These are phyloP conservation scores for Thinopyrum obtusiflorum DNA, from an alignment of 202 grass and related monocot genomes.

Conservation along the genomic window DNA sequence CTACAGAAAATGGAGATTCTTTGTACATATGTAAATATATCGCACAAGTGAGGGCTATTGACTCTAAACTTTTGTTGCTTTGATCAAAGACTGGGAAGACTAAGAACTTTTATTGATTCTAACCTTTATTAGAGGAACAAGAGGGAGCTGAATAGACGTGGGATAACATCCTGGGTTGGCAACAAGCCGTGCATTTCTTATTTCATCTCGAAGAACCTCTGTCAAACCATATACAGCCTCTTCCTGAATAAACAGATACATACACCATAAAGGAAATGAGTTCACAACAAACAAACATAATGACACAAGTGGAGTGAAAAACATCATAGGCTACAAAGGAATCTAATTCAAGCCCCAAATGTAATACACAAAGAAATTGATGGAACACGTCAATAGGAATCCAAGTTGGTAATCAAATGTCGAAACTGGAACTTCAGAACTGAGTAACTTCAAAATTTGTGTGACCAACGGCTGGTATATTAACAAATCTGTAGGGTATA, in stretches of 20 bases:
- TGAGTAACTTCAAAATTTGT: background rate
- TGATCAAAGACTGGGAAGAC: background rate
- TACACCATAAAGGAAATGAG: background rate
- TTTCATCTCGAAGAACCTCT: constrained; percentile 70
- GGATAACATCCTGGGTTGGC: constrained; percentile 99
- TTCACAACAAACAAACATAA: constrained; percentile 4
- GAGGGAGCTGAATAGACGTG: constrained; percentile 93
- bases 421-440: background rate
- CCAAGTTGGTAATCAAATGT: background rate
- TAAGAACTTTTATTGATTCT: constrained; percentile 8
- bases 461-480: background rate
- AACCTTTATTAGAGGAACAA: constrained; percentile 89
- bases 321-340: constrained; percentile 10
- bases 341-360: constrained; percentile 15
- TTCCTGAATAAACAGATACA: constrained; percentile 49
- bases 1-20: constrained; percentile 4
- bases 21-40: background rate
- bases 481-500: background rate
- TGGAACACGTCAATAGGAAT: constrained; percentile 6
- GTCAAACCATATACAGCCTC: constrained; percentile 92
- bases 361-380: constrained; percentile 15
- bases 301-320: background rate
- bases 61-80: background rate
- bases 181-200: constrained; percentile 69
- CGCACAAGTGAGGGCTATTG: background rate